Base-by-base conservation (phyloP, 768 basidiomycete genomes). In the Tylopilus sp. region DNA sequence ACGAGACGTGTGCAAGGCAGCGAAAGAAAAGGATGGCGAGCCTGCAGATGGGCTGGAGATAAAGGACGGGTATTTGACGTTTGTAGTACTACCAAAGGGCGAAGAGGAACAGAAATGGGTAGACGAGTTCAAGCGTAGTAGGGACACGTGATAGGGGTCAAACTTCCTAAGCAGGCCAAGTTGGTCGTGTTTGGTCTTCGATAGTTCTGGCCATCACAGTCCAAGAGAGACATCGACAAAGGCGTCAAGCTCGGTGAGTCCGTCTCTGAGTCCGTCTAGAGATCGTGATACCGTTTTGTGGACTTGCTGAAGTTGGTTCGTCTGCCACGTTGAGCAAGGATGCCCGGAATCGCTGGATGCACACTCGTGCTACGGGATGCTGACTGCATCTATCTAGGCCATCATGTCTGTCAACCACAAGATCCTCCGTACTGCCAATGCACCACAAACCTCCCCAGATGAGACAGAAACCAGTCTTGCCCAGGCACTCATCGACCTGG, bases 361-460 rank as follows among this genome's bases (percentile, higher is more conserved):
- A 58, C 55, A 44, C 51, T 52, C 49, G 60, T 37, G 52, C 50
- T 59, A 54, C 42, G 67, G 78, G 83, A 77, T 84, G 78, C 76
- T 72, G 65, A 76, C 69, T 33, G 45, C 37, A 29, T 14, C 48
- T 37, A 56, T 52, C 44, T 48, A 67, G 60, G 57, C 55, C 42
- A 72, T 36, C 67, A 91, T 91, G 88, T 90, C 89, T 65, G 64
- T 83, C 70, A 78, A 84, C 63, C 78, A 79, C 81, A 98, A 99
- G 82, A 95, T 99, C 71, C 78, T 86, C 66, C 91, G 97, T 67
- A 91, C 92, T 62, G 97, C 97, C 71, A 98, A 98, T 70, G 96
- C 97, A 53, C 95, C 96, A 57, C 81, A 76, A 58, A 87, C 89
- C 22, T 66, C 91, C 58, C 93, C 96, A 56, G 89, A 93, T 74